Evolutionary conservation across 805 yeast species (phyloP).

Genomic region (Tetrapisispora iriomotensis): DNA sequence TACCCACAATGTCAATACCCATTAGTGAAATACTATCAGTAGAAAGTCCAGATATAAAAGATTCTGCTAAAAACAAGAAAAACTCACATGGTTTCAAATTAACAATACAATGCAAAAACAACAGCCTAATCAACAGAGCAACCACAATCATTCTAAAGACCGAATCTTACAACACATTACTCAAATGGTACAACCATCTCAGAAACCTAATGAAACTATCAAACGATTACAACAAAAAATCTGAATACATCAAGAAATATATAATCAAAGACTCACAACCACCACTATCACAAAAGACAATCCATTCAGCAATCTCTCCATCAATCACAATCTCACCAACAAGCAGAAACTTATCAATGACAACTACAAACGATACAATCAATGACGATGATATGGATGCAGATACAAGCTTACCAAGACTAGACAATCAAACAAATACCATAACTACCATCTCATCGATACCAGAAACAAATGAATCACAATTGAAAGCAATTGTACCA

Average conservation of each 20-base stretch:
- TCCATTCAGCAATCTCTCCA: neutral
- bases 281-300: neutral
- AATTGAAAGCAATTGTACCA: constrained; percentile 14
- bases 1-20: constrained; percentile 75
- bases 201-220: constrained; percentile 46
- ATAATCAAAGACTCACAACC: neutral
- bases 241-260: constrained; percentile 31
- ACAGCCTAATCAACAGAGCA: constrained; percentile 65
- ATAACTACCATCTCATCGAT: constrained; percentile 14
- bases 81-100: constrained; percentile 58
- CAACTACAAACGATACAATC: neutral
- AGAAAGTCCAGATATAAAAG: neutral
- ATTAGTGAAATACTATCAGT: constrained; percentile 50
- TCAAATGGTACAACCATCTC: constrained; percentile 75
- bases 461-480: constrained; percentile 19
- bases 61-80: no score
- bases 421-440: constrained; percentile 10
- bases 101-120: constrained; percentile 64
- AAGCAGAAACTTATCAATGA: neutral
- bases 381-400: constrained; percentile 1
- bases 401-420: constrained; percentile 6
- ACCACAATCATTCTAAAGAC: constrained; percentile 95
- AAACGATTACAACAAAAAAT: constrained; percentile 35
- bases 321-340: neutral
- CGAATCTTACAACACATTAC: constrained; percentile 71